Conservation (phyloP, 352 stramenopile genomes). For the Globisporangium viniferum region DNA sequence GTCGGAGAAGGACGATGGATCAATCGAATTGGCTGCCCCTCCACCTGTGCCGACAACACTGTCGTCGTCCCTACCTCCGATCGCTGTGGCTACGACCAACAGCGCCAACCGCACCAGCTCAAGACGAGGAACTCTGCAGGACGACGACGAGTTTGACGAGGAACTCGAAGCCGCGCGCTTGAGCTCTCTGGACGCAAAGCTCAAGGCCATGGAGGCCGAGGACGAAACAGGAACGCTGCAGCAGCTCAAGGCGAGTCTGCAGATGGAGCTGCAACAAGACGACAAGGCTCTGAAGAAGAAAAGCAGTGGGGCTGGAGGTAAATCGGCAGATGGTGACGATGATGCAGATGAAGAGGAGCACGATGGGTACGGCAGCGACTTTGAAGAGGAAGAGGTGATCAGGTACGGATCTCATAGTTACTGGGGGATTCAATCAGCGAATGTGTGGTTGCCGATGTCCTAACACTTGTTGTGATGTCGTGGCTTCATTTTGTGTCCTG, state of each 20-base stretch:
- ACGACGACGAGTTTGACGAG: slow-evolving; percentile 61
- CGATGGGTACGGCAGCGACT: slow-evolving; percentile 78
- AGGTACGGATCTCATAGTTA: slow-evolving; percentile 34
- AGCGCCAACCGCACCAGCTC: neutral
- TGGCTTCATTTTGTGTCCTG: neutral
- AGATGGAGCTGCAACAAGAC: slow-evolving; percentile 54
- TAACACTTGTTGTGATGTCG: neutral
- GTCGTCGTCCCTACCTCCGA: slow-evolving; percentile 21
- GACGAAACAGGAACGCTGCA: slow-evolving; percentile 77
- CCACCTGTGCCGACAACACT: slow-evolving; percentile 28
- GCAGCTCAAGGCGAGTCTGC: slow-evolving; percentile 69
- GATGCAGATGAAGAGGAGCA: slow-evolving; percentile 34
- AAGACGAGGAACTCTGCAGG: slow-evolving; percentile 11
- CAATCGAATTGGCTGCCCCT: slow-evolving; percentile 8
- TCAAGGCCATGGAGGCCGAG: slow-evolving; percentile 84
- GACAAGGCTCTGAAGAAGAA: slow-evolving; percentile 30
- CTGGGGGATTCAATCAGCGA: neutral
- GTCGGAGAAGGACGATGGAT: slow-evolving; percentile 22
- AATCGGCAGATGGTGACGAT: neutral
- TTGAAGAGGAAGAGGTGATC: slow-evolving; percentile 77
- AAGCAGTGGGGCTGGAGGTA: slow-evolving; percentile 6
- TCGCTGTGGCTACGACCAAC: neutral
- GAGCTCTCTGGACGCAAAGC: slow-evolving; percentile 62
- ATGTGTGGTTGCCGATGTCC: neutral
- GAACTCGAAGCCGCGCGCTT: slow-evolving; percentile 58